These are phyloP conservation scores for Salix exigua DNA, from an alignment of 345 rosid species.

Conservation along the genomic window DNA sequence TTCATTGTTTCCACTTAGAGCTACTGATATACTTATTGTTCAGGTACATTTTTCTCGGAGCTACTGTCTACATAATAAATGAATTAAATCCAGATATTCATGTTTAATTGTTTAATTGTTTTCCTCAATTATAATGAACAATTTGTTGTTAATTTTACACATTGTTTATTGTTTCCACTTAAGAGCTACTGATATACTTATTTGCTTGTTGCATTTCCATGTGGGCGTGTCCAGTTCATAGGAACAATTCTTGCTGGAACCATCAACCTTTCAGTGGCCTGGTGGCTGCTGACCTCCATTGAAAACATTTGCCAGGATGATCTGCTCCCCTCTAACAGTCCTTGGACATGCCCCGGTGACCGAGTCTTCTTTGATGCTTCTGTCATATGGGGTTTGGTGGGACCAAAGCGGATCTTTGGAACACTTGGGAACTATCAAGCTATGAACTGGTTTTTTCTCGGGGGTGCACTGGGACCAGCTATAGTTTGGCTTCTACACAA, in stretches of 20 bases:
- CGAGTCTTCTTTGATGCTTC: constrained; percentile 89
- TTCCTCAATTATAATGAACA: not conserved
- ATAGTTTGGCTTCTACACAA: constrained; percentile 69
- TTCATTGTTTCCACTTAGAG: no score
- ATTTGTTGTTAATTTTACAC: not conserved
- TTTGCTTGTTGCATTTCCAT: not conserved
- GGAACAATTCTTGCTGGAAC: constrained; percentile 93
- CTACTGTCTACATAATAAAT: no score
- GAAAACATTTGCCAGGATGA: constrained; percentile 74
- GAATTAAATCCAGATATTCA: no score
- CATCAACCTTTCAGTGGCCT: constrained; percentile 67
- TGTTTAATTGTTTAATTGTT: no score
- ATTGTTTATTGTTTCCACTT: not conserved
- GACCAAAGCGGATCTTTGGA: constrained; percentile 76
- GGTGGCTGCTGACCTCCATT: constrained; percentile 76
- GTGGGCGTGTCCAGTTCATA: constrained; percentile 40
- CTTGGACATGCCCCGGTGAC: constrained; percentile 87
- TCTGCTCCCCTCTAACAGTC: constrained; percentile 63
- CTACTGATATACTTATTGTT: no score
- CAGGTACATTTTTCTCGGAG: no score
- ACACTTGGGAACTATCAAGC: constrained; percentile 62
- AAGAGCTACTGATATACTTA: constrained; percentile 1
- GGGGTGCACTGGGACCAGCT: constrained; percentile 73
- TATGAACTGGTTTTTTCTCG: constrained; percentile 86
- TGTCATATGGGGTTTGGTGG: constrained; percentile 85